Evolutionary conservation across 768 basidiomycete genomes (phyloP).

Genomic region (Agaricus blazei): DNA sequence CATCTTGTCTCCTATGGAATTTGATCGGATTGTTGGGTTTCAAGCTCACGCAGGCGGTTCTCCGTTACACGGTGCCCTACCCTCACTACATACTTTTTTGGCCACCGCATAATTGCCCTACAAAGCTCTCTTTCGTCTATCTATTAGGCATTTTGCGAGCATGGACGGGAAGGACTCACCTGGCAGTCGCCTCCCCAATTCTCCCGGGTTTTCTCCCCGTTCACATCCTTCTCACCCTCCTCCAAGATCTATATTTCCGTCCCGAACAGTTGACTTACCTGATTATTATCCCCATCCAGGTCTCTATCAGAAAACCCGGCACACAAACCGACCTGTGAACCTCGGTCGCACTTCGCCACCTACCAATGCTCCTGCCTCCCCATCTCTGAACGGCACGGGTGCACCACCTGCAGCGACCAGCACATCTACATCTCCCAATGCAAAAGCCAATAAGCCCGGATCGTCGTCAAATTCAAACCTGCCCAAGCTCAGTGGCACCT

Average conservation of each 20-base stretch:
- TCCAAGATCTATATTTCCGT: slow-evolving; percentile 12
- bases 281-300: slow-evolving; percentile 39
- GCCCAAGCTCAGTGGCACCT: slow-evolving; percentile 55
- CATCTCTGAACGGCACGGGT: slow-evolving; percentile 4
- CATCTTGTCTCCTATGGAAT: background rate
- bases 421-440: slow-evolving; percentile 9
- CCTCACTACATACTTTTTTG: slow-evolving; percentile 4
- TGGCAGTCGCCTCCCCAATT: slow-evolving; percentile 5
- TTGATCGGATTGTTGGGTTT: slow-evolving; percentile 6
- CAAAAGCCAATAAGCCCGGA: slow-evolving; percentile 5
- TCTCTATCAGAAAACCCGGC: slow-evolving; percentile 81
- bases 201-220: slow-evolving; percentile 13
- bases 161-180: slow-evolving; percentile 8
- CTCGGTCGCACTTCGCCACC: slow-evolving; percentile 36
- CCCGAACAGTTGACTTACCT: slow-evolving; percentile 24
- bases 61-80: slow-evolving; percentile 16
- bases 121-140: slow-evolving; percentile 8
- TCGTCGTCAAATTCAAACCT: slow-evolving; percentile 17
- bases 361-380: slow-evolving; percentile 9
- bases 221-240: slow-evolving; percentile 12
- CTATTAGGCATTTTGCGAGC: background rate
- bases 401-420: background rate
- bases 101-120: background rate
- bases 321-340: slow-evolving; percentile 66
- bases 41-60: background rate